Evolutionary conservation across 257 asterid genomes (phyloP), one percentile per base, ranked within the genome.

Genomic region (Solanum dulcamara): DNA sequence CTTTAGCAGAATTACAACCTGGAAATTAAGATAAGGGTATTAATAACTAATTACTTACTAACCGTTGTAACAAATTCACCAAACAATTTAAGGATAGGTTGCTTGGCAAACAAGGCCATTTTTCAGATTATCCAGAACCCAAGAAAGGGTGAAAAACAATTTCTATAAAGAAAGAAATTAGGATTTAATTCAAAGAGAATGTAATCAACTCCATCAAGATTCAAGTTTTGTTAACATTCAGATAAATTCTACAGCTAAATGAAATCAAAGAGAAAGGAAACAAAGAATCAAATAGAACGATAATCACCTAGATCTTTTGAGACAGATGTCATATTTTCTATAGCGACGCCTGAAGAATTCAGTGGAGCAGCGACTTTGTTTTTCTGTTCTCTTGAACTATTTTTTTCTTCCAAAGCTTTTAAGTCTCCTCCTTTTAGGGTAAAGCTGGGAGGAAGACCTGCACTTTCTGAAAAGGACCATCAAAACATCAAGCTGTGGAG

Each of bases 1-100:
- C 99, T 92, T 90, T 92, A 88, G 91, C 95, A 88, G 90, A 91
- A 83, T 92, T 91, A 80, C 95, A 94, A 33, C 87, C 99, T 97
- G 93, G 51, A 91, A 92, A 82, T 75, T 83, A 83, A 74, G 87
- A 86, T 2, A 20, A 67, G 26, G 77, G 44, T 24, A 38, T 75
- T 38, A 33, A 2, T 50, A 48, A n/a, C 3, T 33, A 75, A 40
- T 28, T 51, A 26, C 70, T 9, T 66, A 42, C 53, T 18, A 83
- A 75, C 81, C 15, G 4, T 44, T 44, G 59, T 44, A 75, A 30
- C n/a, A 77, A 15, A 46, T 15, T 28, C 64, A 77, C 83, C 83
- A 77, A 48, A n/a, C 83, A 77, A 46, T 28, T 74, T 17, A 48
- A 77, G 62, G 62, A 48, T 77, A 77, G 64, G 26, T 28, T 18